Base-by-base conservation (phyloP, 345 rosid genomes). In the Mallotus nudiflorus region DNA sequence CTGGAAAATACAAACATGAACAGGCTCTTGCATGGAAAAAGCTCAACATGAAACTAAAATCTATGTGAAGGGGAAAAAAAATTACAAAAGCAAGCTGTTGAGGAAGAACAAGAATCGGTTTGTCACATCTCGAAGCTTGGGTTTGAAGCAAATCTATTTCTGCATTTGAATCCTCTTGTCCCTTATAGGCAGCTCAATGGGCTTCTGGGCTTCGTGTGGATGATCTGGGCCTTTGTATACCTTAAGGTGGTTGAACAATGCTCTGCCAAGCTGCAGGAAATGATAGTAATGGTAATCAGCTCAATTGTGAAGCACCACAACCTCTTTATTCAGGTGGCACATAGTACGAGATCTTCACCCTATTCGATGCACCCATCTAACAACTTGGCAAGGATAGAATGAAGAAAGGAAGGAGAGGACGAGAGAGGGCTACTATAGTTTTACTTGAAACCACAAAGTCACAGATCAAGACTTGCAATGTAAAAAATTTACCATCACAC, bases 201-300 rank as follows among this genome's bases (percentile, higher is more conserved):
- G 99, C 86, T 73, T 82, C 77, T 94, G 99, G 1, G 97, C 97
- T 45, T 91, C 97, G 0, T 90, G 99, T 0, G 99, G 99, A 79
- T 95, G 97, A 11, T 87, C 85, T 13, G 97, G 87, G 11, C 99
- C 99, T 77, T 89, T 87, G 91, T 90, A 95, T 51, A 90, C 99
- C 84, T 90, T 91, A 18, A 95, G 88, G 83, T 95, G 99, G 82
- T 88, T 91, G 82, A 95, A 95, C 29, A 95, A 52, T 64, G 92
- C 85, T 78, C 99, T 86, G 22, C 97, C 99, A 71, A 94, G 97
- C 97, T 91, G 95, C 82, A 82, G 16, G 57, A 73, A 73, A 68
- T 55, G 67, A 49, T 19, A 20, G 15, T 39, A 1, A 22, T 44
- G 33, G 46, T 13, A 56, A 42, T 0, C 20, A 22, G 19, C 33